Conservation (phyloP, 345 rosid species). For the Rhodamnia rubescens region DNA sequence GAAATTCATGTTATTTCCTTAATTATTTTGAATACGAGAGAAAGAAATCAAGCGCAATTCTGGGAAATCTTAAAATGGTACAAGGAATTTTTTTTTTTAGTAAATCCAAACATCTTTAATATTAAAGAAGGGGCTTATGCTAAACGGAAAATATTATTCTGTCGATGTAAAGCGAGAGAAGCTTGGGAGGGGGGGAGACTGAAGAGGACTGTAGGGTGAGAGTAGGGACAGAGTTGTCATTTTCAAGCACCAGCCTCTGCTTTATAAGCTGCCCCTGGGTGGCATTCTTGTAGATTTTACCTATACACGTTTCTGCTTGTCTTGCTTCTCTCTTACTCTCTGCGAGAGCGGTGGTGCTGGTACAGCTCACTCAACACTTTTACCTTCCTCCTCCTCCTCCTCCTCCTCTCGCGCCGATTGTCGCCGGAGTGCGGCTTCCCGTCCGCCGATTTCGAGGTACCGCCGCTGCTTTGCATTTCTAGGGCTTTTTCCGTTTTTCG, state of each 20-base stretch:
- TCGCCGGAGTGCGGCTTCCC: neutral
- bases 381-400: neutral
- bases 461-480: neutral
- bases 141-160: neutral
- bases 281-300: neutral
- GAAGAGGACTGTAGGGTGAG: neutral
- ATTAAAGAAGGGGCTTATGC: neutral
- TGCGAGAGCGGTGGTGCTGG: neutral
- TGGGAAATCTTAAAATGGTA: neutral
- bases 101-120: neutral
- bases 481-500: neutral
- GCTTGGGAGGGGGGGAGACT: neutral
- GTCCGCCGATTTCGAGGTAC: neutral
- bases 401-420: neutral
- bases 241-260: slow-evolving; percentile 15
- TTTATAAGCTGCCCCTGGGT: slow-evolving; percentile 10
- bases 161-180: neutral
- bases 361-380: neutral
- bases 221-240: slow-evolving; percentile 17
- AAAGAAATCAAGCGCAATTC: too few relatives aligned
- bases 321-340: neutral
- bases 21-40: too few relatives aligned
- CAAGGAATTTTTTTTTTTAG: neutral
- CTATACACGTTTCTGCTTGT: neutral
- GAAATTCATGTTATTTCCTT: too few relatives aligned